Conservation (phyloP, 2,329 filamentous ascomycete species). For the Fusarium concolor region DNA sequence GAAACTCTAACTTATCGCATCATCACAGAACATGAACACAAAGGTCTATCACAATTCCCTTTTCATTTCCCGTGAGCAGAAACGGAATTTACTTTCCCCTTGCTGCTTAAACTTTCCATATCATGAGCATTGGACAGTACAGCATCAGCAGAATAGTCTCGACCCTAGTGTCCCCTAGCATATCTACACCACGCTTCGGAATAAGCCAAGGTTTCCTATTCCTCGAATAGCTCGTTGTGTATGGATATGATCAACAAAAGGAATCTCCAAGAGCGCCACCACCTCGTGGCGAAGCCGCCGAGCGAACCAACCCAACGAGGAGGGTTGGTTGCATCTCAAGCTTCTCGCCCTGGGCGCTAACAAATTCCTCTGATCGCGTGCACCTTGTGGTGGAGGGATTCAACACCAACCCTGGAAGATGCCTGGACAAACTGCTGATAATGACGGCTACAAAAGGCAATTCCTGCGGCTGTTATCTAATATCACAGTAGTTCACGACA, state of each 20-base stretch:
- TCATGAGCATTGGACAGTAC: conserved; percentile 4
- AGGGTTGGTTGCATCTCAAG: conserved; percentile 7
- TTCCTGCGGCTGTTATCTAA: not conserved
- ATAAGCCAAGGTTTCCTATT: conserved; percentile 1
- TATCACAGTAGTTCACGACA: not conserved
- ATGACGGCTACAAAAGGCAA: conserved; percentile 13
- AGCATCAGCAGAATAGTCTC: conserved; percentile 13
- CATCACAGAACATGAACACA: not conserved
- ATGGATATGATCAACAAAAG: conserved; percentile 1
- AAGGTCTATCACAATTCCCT: conserved; percentile 25
- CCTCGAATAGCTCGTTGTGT: not conserved
- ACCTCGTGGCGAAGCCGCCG: conserved; percentile 12
- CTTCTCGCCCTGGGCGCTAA: conserved; percentile 27
- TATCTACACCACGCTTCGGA: not conserved
- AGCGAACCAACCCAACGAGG: conserved; percentile 22
- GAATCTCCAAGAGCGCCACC: conserved; percentile 30
- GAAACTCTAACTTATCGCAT: conserved; percentile 1
- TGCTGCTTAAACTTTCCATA: conserved; percentile 10
- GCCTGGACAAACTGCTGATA: conserved; percentile 15
- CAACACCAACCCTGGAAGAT: conserved; percentile 11
- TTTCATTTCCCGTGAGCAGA: conserved; percentile 26
- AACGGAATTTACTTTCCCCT: conserved; percentile 2
- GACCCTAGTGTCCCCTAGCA: conserved; percentile 17
- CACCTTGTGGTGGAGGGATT: conserved; percentile 28
- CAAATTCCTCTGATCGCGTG: conserved; percentile 34